Evolutionary conservation across 768 basidiomycete species (phyloP).

Genomic region (Kwoniella bestiolae): DNA sequence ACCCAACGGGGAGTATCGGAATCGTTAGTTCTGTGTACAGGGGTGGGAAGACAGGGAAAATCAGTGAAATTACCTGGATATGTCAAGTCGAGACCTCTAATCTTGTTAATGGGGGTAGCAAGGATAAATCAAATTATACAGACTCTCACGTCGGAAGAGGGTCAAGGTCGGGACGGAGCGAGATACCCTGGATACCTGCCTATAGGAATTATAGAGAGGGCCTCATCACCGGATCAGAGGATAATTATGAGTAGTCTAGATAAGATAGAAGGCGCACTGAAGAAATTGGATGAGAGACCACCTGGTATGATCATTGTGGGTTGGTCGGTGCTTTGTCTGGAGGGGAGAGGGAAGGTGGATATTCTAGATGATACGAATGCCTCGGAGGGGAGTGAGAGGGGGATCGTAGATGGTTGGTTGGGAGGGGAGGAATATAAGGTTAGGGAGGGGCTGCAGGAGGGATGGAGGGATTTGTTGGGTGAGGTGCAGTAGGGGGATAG

Average conservation of each 20-base stretch:
- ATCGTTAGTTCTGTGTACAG: constrained; percentile 86
- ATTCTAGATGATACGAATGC: constrained; percentile 67
- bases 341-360: constrained; percentile 70
- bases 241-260: constrained; percentile 76
- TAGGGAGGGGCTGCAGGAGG: constrained; percentile 65
- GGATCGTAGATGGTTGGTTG: constrained; percentile 68
- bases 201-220: constrained; percentile 91
- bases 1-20: constrained; percentile 95
- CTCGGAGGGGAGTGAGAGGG: constrained; percentile 53
- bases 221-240: constrained; percentile 91
- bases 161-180: constrained; percentile 59
- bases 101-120: constrained; percentile 95
- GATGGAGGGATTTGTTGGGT: constrained; percentile 37
- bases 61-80: constrained; percentile 85
- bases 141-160: constrained; percentile 60
- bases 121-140: constrained; percentile 73
- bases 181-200: constrained; percentile 77
- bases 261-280: constrained; percentile 72
- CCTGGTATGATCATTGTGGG: constrained; percentile 97
- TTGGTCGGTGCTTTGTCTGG: constrained; percentile 82
- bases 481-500: constrained; percentile 1
- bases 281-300: constrained; percentile 78
- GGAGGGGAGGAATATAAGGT: constrained; percentile 68
- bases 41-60: constrained; percentile 84
- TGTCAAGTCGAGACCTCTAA: constrained; percentile 75